These are phyloP conservation scores for Colletotrichum orbiculare DNA, from an alignment of 2,329 filamentous ascomycete species.

Conservation along the genomic window DNA sequence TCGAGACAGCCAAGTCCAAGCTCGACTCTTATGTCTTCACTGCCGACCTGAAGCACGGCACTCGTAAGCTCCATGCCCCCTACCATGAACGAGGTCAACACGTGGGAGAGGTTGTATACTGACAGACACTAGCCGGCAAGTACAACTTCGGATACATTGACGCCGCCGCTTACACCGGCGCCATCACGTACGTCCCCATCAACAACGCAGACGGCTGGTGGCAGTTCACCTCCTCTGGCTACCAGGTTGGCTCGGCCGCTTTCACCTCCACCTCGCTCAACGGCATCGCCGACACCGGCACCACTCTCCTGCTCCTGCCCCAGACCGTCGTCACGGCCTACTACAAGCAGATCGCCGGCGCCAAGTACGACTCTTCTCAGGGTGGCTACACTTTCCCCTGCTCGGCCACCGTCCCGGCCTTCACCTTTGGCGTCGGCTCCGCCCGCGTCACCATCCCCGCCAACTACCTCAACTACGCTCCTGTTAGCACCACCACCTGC, in stretches of 20 bases:
- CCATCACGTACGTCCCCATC: slow-evolving; percentile 67
- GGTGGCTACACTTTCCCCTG: slow-evolving; percentile 56
- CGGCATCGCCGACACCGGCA: slow-evolving; percentile 43
- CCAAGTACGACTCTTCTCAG: slow-evolving; percentile 39
- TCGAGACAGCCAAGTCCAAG: slow-evolving; percentile 36
- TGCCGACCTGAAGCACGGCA: slow-evolving; percentile 36
- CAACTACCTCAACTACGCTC: slow-evolving; percentile 54
- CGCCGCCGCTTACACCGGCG: slow-evolving; percentile 63
- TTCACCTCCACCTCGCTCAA: slow-evolving; percentile 36
- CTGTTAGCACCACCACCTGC: slow-evolving; percentile 58
- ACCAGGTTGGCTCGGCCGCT: slow-evolving; percentile 36
- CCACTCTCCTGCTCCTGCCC: slow-evolving; percentile 43
- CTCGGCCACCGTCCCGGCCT: slow-evolving; percentile 52
- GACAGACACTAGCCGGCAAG: slow-evolving; percentile 46
- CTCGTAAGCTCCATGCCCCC: slow-evolving; percentile 28
- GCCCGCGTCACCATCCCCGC: slow-evolving; percentile 58
- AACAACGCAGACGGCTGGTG: slow-evolving; percentile 70
- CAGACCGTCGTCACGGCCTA: slow-evolving; percentile 40
- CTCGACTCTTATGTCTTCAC: slow-evolving; percentile 34
- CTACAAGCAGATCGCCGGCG: slow-evolving; percentile 40
- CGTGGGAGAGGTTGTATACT: slow-evolving; percentile 45
- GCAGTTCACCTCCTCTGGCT: slow-evolving; percentile 59
- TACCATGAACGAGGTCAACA: slow-evolving; percentile 51
- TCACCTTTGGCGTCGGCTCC: slow-evolving; percentile 55
- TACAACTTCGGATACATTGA: slow-evolving; percentile 63